Evolutionary conservation across 371 early-diverging fungal species (phyloP).

Genomic region (Mortierella sp.): DNA sequence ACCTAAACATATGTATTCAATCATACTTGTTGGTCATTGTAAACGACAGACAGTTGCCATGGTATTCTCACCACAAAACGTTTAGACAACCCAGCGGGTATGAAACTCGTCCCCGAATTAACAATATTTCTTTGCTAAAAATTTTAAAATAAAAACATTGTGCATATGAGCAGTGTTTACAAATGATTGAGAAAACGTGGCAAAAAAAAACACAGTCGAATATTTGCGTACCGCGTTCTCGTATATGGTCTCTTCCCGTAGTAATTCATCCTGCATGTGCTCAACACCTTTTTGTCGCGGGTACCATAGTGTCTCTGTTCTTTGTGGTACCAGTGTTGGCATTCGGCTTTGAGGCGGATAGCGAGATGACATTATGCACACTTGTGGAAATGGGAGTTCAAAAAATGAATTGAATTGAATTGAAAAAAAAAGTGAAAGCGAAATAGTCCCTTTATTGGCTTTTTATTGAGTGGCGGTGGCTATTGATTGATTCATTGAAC

Average conservation of each 20-base stretch:
- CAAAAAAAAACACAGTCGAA: neutral
- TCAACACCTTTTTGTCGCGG: slow-evolving; percentile 32
- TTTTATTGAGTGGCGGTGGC: neutral
- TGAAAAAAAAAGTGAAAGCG: neutral
- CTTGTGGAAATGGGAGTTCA: neutral
- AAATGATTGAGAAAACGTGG: too few relatives aligned
- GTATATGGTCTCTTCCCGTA: slow-evolving; percentile 25
- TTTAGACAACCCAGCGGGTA: slow-evolving; percentile 32
- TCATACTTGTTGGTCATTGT: too few relatives aligned
- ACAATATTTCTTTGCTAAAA: slow-evolving; percentile 16
- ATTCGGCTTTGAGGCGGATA: slow-evolving; percentile 50
- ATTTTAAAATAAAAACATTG: neutral
- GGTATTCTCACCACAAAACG: slow-evolving; percentile 16
- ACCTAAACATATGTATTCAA: too few relatives aligned
- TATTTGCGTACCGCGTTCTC: slow-evolving; percentile 10
- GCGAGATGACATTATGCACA: slow-evolving; percentile 25
- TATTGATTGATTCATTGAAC: neutral
- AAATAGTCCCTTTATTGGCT: neutral
- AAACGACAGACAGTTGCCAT: too few relatives aligned
- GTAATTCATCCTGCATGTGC: slow-evolving; percentile 39
- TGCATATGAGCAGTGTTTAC: too few relatives aligned
- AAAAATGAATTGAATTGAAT: neutral
- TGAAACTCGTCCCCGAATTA: slow-evolving; percentile 26
- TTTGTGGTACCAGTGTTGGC: slow-evolving; percentile 41
- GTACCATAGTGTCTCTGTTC: slow-evolving; percentile 44